phyloP scores from a whole-genome alignment of 2,329 filamentous ascomycete genomes.

The Trichoderma koningii region DNA sequence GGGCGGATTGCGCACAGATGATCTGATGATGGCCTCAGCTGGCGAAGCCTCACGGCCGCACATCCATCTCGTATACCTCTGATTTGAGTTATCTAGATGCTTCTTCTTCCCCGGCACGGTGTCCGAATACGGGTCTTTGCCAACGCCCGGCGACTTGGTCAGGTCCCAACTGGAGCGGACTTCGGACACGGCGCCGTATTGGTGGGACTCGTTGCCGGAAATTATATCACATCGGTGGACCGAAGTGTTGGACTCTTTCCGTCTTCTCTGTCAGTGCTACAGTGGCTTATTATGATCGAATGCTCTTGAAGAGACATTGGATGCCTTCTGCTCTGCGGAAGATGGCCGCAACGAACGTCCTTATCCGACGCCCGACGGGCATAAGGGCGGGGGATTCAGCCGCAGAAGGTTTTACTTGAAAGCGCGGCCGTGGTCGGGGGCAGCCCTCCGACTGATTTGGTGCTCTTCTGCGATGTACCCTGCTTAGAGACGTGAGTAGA shows the following conservation, averaged over 20 bases:
- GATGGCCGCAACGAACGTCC: neutral
- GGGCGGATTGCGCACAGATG: neutral
- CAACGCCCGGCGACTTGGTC: neutral
- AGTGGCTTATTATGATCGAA: neutral
- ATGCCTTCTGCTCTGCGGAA: neutral
- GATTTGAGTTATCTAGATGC: neutral
- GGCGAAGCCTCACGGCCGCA: neutral
- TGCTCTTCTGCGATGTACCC: neutral
- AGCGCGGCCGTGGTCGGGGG: neutral
- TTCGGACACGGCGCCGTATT: conserved; percentile 13
- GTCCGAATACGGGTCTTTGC: neutral
- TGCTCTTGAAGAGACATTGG: neutral
- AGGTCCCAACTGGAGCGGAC: neutral
- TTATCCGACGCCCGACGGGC: neutral
- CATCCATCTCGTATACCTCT: neutral
- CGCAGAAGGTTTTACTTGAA: neutral
- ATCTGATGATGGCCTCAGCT: neutral
- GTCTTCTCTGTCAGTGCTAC: neutral
- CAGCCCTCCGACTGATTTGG: neutral
- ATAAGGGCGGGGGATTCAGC: neutral
- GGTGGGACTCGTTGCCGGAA: conserved; percentile 6
- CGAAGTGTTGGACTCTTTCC: neutral
- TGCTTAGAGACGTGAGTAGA: neutral
- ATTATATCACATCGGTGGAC: neutral
- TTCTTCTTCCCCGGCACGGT: neutral